Base-by-base conservation (phyloP, 805 yeast species). In the Saccharomycopsis fibuligera region DNA sequence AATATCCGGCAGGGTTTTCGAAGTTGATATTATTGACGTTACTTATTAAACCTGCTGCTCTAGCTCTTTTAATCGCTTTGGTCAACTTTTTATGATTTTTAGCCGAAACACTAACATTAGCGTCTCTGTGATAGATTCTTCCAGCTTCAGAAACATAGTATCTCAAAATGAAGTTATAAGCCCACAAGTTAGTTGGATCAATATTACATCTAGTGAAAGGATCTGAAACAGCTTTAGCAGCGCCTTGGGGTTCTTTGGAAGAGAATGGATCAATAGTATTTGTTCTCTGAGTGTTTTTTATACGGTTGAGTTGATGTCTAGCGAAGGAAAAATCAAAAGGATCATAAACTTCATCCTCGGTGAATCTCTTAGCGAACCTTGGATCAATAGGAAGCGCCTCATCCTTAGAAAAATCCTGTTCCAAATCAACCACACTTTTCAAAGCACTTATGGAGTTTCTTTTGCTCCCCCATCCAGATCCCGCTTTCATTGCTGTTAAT, bases 321-420 rank as follows among this genome's bases (percentile, higher is more conserved):
- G 81, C 77, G 58, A 78, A 64, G 27, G 86, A 76, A 57, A 87
- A 86, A 63, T 86, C 95, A 65, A 81, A 83, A 45, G 96, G 93
- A 57, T 85, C 91, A 61, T 88, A 88, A 0, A 78, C 75, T 3
- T 74, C 37, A 10, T 33, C 37, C 6, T 12, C 8, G 19, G 17
- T n/a, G 17, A 33, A 33, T n/a, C 17, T 33, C 19, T 33, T 33
- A 6, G 17, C 14, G 19, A 33, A 33, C 6, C 19, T 33, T n/a
- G 37, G 37, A 33, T 17, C n/a, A 10, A 33, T 33, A 12, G 6
- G 8, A 17, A 33, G 9, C n/a, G 9, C n/a, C 6, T 33, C 37
- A 10, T 33, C 37, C 6, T 9, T 33, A 6, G 37, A 17, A 6
- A 10, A 10, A 10, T 33, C 19, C 9, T 6, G 19, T 16, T 33